These are phyloP conservation scores for Trichocladium uniseriatum DNA, from an alignment of 495 filamentous ascomycete species.

Conservation along the genomic window DNA sequence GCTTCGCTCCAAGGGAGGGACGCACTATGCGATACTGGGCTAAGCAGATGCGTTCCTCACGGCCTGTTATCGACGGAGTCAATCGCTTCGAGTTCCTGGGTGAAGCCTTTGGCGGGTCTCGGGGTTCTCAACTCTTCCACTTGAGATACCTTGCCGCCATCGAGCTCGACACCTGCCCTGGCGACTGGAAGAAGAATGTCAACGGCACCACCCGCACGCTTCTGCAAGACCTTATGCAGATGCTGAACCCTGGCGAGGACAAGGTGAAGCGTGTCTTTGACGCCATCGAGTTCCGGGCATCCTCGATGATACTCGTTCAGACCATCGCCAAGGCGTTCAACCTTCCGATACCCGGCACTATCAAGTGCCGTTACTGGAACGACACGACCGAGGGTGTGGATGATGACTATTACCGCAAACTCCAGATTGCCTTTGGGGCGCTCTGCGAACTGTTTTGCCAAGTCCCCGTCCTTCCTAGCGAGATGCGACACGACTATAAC, in stretches of 20 bases:
- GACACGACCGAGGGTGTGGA: neutral
- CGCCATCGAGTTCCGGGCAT: conserved; percentile 28
- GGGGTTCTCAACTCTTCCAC: conserved; percentile 28
- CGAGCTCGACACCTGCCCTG: conserved; percentile 24
- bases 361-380: conserved; percentile 21
- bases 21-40: conserved; percentile 17
- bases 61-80: neutral
- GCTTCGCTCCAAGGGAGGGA: conserved; percentile 7
- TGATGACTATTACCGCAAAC: conserved; percentile 12
- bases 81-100: conserved; percentile 25
- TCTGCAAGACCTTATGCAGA: conserved; percentile 11
- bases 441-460: conserved; percentile 14
- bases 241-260: conserved; percentile 2
- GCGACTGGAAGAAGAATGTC: conserved; percentile 20
- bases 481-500: conserved; percentile 19
- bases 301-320: conserved; percentile 25
- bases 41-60: conserved; percentile 12
- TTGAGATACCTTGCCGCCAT: conserved; percentile 26
- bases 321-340: conserved; percentile 19
- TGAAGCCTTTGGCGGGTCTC: conserved; percentile 27
- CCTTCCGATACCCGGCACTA: conserved; percentile 16
- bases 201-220: conserved; percentile 14
- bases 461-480: conserved; percentile 16
- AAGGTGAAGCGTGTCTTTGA: conserved; percentile 27
- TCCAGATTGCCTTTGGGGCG: conserved; percentile 9